Percentiles rank a stretch among this genome's conserved stretches.
phyloP scores from a whole-genome alignment of 139 green algal species.

The Tetradesmus lagerheimii region DNA sequence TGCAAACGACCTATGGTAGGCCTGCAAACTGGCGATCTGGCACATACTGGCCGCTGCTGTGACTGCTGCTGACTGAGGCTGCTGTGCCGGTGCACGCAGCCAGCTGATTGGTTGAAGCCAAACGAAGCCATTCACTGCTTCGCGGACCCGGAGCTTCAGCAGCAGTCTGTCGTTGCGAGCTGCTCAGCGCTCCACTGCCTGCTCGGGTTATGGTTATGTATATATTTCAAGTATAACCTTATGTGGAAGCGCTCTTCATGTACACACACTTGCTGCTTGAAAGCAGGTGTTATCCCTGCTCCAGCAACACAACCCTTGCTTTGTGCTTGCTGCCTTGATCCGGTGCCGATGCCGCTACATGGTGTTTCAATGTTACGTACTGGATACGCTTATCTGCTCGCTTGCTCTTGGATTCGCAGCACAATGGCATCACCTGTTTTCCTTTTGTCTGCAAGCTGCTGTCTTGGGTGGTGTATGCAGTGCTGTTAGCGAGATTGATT shows the following conservation, averaged over 20 bases:
- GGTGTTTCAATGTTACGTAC: background rate
- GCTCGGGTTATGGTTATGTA: background rate
- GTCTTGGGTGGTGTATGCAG: background rate
- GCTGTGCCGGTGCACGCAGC: background rate
- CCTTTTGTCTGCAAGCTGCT: background rate
- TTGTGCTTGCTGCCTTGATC: background rate
- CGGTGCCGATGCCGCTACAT: background rate
- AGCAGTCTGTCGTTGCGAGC: background rate
- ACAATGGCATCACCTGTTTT: conserved; percentile 4
- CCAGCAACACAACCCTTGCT: background rate
- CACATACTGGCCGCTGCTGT: background rate
- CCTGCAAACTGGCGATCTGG: background rate
- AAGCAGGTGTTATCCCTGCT: background rate
- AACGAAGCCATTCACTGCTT: background rate
- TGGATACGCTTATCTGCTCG: background rate
- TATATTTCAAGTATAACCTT: background rate
- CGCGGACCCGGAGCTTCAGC: background rate
- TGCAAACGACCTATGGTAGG: background rate
- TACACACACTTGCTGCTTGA: background rate
- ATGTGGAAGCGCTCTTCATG: background rate
- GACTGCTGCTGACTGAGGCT: background rate
- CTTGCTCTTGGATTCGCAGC: background rate
- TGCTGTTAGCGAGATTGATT: background rate
- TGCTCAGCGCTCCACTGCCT: background rate
- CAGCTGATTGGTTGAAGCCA: background rate